phyloP scores from a whole-genome alignment of 2,329 filamentous ascomycete genomes.

The Diplodia seriata region DNA sequence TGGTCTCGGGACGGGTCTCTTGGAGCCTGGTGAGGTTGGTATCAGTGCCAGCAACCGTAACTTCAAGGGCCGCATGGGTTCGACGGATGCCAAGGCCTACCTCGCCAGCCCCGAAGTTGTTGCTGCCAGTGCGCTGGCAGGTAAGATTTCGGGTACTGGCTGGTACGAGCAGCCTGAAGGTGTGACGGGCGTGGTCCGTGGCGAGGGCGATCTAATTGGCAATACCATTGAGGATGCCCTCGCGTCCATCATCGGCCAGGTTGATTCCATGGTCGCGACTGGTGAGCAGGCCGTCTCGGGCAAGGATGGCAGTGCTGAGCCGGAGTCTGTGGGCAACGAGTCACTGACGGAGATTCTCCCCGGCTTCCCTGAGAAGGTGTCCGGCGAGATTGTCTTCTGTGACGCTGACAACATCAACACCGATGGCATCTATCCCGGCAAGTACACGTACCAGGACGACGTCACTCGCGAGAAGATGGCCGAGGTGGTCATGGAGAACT shows the following conservation, averaged over 20 bases:
- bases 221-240: constrained; percentile 73
- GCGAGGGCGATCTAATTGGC: constrained; percentile 72
- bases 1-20: constrained; percentile 77
- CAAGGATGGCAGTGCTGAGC: constrained; percentile 41
- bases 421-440: constrained; percentile 89
- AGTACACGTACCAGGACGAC: constrained; percentile 91
- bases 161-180: constrained; percentile 76
- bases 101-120: constrained; percentile 90
- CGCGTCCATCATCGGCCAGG: constrained; percentile 72
- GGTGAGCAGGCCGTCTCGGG: constrained; percentile 57
- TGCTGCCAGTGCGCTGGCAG: constrained; percentile 81
- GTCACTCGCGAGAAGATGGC: constrained; percentile 81
- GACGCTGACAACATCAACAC: constrained; percentile 90
- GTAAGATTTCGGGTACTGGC: constrained; percentile 76
- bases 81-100: constrained; percentile 79
- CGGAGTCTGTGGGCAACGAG: constrained; percentile 43
- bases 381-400: constrained; percentile 86
- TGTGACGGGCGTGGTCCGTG: constrained; percentile 70
- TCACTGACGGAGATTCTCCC: constrained; percentile 74
- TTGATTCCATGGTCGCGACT: constrained; percentile 66
- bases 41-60: constrained; percentile 87
- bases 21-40: constrained; percentile 85
- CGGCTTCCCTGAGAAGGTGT: constrained; percentile 83
- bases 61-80: constrained; percentile 91
- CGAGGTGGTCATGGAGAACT: constrained; percentile 91